phyloP scores from a whole-genome alignment of 2,329 filamentous ascomycete species.

The Tolypocladium amazonense region DNA sequence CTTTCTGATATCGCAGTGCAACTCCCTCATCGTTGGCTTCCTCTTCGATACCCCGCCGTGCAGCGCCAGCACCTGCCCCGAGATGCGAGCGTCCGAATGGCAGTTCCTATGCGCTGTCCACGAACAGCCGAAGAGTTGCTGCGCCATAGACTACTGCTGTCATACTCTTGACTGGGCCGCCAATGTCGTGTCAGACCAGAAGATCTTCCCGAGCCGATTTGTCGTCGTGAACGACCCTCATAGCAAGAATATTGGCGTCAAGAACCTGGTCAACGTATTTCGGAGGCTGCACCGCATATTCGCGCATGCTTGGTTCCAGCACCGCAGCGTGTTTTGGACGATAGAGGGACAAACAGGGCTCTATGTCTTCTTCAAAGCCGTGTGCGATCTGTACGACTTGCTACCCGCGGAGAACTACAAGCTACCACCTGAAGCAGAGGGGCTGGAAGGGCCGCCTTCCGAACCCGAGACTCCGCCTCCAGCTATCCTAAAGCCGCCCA shows the following conservation, averaged over 20 bases:
- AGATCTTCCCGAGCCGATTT: constrained; percentile 86
- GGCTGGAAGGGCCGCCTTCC: constrained; percentile 45
- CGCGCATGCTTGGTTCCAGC: constrained; percentile 97
- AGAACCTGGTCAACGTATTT: constrained; percentile 91
- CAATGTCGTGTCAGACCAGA: constrained; percentile 85
- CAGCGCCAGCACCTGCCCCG: constrained; percentile 79
- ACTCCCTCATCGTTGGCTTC: constrained; percentile 83
- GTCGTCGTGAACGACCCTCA: constrained; percentile 44
- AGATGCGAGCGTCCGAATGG: constrained; percentile 99
- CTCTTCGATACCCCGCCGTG: constrained; percentile 86
- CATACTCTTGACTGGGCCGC: constrained; percentile 97
- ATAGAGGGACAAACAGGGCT: constrained; percentile 85
- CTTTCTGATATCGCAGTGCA: constrained; percentile 90
- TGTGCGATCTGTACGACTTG: constrained; percentile 84
- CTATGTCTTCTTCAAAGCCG: constrained; percentile 94
- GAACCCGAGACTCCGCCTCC: constrained; percentile 30
- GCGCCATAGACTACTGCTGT: constrained; percentile 97
- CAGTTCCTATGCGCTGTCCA: constrained; percentile 98
- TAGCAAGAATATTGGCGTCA: constrained; percentile 54
- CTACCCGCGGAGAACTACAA: constrained; percentile 94
- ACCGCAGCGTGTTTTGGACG: constrained; percentile 88
- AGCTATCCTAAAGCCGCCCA: constrained; percentile 24
- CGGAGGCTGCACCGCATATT: constrained; percentile 91
- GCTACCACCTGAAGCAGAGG: constrained; percentile 85
- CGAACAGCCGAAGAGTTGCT: constrained; percentile 92